phyloP scores from a whole-genome alignment of 2,329 filamentous ascomycete species.

The Dothidotthia symphoricarpi region DNA sequence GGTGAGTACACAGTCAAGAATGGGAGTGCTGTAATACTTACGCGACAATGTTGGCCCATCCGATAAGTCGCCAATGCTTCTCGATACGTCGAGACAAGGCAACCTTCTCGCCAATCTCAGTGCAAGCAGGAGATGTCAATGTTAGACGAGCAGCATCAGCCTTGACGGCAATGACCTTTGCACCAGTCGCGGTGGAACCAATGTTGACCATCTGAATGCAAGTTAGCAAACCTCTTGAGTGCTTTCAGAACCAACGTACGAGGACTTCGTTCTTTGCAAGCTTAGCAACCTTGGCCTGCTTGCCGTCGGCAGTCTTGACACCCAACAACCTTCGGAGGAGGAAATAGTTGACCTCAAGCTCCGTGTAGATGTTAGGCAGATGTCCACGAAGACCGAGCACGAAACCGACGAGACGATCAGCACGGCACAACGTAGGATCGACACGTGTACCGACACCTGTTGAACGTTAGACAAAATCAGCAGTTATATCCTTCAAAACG shows the following conservation, averaged over 20 bases:
- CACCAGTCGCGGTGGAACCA: slow-evolving; percentile 92
- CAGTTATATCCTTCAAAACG: slow-evolving; percentile 4
- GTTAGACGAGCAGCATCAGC: slow-evolving; percentile 95
- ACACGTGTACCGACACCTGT: slow-evolving; percentile 91
- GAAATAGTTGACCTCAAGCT: slow-evolving; percentile 98
- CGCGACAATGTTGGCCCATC: slow-evolving; percentile 46
- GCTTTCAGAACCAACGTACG: slow-evolving; percentile 14
- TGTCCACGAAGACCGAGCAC: slow-evolving; percentile 92
- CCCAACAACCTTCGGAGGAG: slow-evolving; percentile 88
- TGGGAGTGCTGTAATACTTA: slow-evolving; percentile 27
- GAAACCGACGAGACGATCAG: slow-evolving; percentile 97
- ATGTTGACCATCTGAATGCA: slow-evolving; percentile 84
- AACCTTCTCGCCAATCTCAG: slow-evolving; percentile 97
- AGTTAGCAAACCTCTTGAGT: slow-evolving; percentile 11
- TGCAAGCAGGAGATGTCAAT: slow-evolving; percentile 91
- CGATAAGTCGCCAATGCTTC: slow-evolving; percentile 78
- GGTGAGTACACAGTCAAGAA: slow-evolving; percentile 16
- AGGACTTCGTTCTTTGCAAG: slow-evolving; percentile 97
- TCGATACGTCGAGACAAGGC: slow-evolving; percentile 94
- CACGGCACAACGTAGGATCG: slow-evolving; percentile 96
- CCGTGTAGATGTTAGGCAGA: slow-evolving; percentile 94
- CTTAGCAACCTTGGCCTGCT: slow-evolving; percentile 99
- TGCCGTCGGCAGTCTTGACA: slow-evolving; percentile 96
- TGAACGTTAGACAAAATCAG: slow-evolving; percentile 11
- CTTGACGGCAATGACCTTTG: slow-evolving; percentile 95